These are phyloP conservation scores for Tolypocladium ophioglossoides DNA, from an alignment of 2,329 filamentous ascomycete genomes.

Conservation along the genomic window DNA sequence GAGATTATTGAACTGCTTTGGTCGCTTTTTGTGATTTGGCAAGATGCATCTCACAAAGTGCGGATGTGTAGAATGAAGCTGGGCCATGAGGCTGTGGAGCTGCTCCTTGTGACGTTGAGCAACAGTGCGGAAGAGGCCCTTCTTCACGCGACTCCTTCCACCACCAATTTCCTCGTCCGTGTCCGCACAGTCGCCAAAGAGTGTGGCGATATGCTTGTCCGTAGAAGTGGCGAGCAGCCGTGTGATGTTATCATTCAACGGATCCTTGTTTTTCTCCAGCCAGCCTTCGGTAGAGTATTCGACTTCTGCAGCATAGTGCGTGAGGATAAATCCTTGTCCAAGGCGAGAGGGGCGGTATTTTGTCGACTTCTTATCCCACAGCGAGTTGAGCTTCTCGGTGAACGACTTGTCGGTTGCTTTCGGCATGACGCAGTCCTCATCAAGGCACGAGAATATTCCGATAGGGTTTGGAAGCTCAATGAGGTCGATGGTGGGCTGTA, in stretches of 20 bases:
- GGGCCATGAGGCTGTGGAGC: constrained; percentile 88
- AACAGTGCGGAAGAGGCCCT: constrained; percentile 91
- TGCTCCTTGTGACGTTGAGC: constrained; percentile 97
- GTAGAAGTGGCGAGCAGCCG: constrained; percentile 72
- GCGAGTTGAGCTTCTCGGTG: constrained; percentile 89
- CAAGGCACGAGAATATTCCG: constrained; percentile 95
- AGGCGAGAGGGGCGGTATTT: constrained; percentile 88
- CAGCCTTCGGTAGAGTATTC: constrained; percentile 93
- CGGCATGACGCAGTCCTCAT: constrained; percentile 98
- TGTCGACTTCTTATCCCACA: constrained; percentile 92
- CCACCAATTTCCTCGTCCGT: constrained; percentile 61
- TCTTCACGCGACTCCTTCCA: constrained; percentile 77
- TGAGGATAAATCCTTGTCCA: constrained; percentile 87
- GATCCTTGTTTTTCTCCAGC: constrained; percentile 99
- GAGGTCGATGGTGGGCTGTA: constrained; percentile 94
- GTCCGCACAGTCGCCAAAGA: constrained; percentile 86
- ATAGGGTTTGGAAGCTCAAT: constrained; percentile 96
- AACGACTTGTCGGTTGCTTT: constrained; percentile 96
- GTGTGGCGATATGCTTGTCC: constrained; percentile 69
- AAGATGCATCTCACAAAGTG: constrained; percentile 98
- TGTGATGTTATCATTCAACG: constrained; percentile 93
- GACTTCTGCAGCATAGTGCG: constrained; percentile 94
- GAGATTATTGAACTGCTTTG: constrained; percentile 83
- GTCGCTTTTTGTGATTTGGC: constrained; percentile 94
- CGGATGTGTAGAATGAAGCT: constrained; percentile 91